Conservation (phyloP, 352 stramenopile species). For the Pythium apleroticum region DNA sequence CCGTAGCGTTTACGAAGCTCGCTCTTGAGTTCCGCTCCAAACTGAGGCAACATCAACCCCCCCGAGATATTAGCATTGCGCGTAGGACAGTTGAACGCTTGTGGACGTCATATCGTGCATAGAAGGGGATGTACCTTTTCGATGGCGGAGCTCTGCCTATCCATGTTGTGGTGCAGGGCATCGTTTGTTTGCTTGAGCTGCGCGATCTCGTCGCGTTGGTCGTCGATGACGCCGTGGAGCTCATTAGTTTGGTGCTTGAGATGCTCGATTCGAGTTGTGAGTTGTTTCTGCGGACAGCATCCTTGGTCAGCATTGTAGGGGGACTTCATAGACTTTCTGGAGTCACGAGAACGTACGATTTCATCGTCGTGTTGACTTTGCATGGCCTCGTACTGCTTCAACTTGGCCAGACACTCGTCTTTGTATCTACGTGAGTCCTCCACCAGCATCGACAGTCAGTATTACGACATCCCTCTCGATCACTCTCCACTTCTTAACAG, state of each 20-base stretch:
- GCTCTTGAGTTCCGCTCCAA: slow-evolving; percentile 45
- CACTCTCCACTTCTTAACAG: too few relatives aligned
- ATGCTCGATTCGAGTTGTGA: slow-evolving; percentile 27
- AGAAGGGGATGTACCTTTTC: slow-evolving; percentile 30
- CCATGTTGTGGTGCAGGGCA: slow-evolving; percentile 24
- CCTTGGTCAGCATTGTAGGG: too few relatives aligned
- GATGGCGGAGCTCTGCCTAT: slow-evolving; percentile 30
- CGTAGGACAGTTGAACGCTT: background rate
- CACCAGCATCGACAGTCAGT: background rate
- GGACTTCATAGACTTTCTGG: too few relatives aligned
- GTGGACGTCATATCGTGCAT: background rate
- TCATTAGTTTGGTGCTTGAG: slow-evolving; percentile 32
- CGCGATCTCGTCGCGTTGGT: slow-evolving; percentile 23
- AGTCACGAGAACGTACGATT: slow-evolving; percentile 28
- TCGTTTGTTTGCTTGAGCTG: slow-evolving; percentile 31
- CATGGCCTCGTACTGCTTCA: slow-evolving; percentile 32
- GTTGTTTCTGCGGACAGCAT: slow-evolving; percentile 15
- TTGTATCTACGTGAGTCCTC: slow-evolving; percentile 21
- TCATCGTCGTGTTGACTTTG: slow-evolving; percentile 37
- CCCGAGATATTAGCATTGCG: background rate
- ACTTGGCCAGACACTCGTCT: slow-evolving; percentile 42
- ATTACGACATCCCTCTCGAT: background rate
- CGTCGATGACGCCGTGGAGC: slow-evolving; percentile 20
- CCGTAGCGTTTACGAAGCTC: slow-evolving; percentile 61
- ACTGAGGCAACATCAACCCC: slow-evolving; percentile 29